A percentile compares a stretch with the other conserved stretches of the same genome.
phyloP scores from a whole-genome alignment of 805 yeast genomes.

The Pichia rugopelliculosa region DNA sequence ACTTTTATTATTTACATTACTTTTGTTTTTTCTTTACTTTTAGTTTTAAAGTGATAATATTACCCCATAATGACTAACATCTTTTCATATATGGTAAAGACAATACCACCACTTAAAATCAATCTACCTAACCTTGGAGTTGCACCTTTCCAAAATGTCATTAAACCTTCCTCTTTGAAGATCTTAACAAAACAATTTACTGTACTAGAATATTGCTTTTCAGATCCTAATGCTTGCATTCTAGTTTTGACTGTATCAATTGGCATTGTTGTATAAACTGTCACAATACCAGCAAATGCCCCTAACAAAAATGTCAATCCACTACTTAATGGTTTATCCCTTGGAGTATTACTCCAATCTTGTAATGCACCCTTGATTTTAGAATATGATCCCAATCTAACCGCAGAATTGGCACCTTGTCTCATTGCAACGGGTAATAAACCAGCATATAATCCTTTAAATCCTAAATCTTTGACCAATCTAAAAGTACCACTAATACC shows the following conservation, averaged over 20 bases:
- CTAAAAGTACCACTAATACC: constrained; percentile 57
- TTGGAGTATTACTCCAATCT: constrained; percentile 55
- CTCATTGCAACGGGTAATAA: constrained; percentile 88
- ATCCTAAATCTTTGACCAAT: constrained; percentile 69
- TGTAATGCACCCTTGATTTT: constrained; percentile 76
- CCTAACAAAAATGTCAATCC: constrained; percentile 83
- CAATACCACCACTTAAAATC: constrained; percentile 92
- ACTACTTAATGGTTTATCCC: constrained; percentile 68
- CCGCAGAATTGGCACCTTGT: constrained; percentile 94
- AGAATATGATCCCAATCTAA: constrained; percentile 87
- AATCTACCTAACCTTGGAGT: constrained; percentile 93
- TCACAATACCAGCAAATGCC: constrained; percentile 80
- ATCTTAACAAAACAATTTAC: constrained; percentile 74
- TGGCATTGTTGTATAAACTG: constrained; percentile 93
- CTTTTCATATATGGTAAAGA: constrained; percentile 92
- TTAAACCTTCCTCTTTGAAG: constrained; percentile 79
- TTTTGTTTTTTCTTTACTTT: background rate
- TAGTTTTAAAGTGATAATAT: too few species aligned
- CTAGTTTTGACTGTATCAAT: constrained; percentile 93
- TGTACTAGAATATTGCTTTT: constrained; percentile 62
- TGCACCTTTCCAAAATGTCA: constrained; percentile 96
- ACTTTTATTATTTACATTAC: constrained; percentile 1
- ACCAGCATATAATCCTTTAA: constrained; percentile 82
- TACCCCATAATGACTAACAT: constrained; percentile 55
- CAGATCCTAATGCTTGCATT: constrained; percentile 89